Conservation (phyloP, 2,329 filamentous ascomycete species). For the Diaporthe nobilis region DNA sequence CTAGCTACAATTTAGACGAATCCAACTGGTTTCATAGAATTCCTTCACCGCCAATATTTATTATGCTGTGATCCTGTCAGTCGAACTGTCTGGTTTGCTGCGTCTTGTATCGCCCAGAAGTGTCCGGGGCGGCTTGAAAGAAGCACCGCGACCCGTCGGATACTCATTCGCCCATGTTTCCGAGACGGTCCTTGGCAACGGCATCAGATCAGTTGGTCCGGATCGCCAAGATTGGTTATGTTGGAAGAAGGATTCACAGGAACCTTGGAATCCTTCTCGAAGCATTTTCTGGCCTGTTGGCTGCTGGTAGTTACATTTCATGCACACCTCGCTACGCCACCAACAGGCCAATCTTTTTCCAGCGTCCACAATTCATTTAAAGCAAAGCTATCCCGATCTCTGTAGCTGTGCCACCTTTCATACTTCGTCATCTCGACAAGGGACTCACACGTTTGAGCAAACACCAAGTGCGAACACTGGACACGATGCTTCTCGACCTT, state of each 20-base stretch:
- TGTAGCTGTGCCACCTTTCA: not conserved
- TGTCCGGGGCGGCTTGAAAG: not conserved
- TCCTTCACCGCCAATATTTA: too few relatives aligned
- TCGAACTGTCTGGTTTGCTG: too few relatives aligned
- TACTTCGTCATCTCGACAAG: too few relatives aligned
- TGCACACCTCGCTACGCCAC: fast-evolving
- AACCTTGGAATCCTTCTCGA: not conserved
- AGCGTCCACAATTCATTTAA: not conserved
- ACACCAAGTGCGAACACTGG: not conserved
- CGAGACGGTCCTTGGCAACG: not conserved
- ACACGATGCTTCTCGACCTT: not conserved
- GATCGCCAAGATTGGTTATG: not conserved
- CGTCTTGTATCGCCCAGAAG: not conserved
- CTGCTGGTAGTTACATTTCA: not conserved
- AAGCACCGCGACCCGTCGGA: not conserved
- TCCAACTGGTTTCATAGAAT: too few relatives aligned
- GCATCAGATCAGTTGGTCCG: not conserved
- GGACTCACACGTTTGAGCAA: not conserved
- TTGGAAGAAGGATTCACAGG: not conserved
- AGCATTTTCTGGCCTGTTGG: not conserved
- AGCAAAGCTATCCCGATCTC: not conserved
- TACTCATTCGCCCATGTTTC: slow-evolving; percentile 1
- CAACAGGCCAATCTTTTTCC: not conserved
- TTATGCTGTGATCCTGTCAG: too few relatives aligned
- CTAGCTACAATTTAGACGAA: too few relatives aligned